Conservation (phyloP, 805 yeast species). For the Sugiyamaella smithiae region DNA sequence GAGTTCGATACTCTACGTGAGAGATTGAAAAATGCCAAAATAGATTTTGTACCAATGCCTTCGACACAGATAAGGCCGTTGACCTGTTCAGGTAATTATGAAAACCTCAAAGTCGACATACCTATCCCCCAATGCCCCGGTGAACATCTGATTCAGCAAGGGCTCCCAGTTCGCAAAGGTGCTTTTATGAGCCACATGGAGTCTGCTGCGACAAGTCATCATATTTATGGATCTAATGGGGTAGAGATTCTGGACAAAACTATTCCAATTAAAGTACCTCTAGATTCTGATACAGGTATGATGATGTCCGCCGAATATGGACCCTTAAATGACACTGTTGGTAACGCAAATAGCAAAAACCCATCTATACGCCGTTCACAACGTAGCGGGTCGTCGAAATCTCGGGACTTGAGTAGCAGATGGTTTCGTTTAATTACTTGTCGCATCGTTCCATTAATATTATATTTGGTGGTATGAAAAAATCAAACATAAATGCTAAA, state of each 20-base stretch:
- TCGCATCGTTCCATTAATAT: background rate
- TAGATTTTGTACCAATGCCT: slow-evolving; percentile 7
- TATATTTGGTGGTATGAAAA: background rate
- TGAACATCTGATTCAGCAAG: slow-evolving; percentile 33
- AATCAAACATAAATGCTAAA: background rate
- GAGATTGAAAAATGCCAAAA: slow-evolving; percentile 5
- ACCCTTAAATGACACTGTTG: background rate
- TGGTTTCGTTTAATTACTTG: background rate
- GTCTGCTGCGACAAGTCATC: slow-evolving; percentile 21
- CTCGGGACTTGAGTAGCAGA: background rate
- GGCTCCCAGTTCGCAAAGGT: slow-evolving; percentile 33
- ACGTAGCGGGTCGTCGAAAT: background rate
- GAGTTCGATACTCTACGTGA: slow-evolving; percentile 53
- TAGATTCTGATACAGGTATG: background rate
- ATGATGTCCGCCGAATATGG: background rate
- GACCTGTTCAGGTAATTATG: slow-evolving; percentile 22
- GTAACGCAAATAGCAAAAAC: background rate
- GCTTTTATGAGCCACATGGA: slow-evolving; percentile 21
- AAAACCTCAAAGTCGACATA: slow-evolving; percentile 24
- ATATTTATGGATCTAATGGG: slow-evolving; percentile 28
- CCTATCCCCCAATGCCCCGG: slow-evolving; percentile 35
- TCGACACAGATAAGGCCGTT: slow-evolving; percentile 13
- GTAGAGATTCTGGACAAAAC: slow-evolving; percentile 18
- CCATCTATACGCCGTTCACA: background rate
- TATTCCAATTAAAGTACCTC: background rate